These are phyloP conservation scores for Candida pini DNA, from an alignment of 805 yeast species.

Conservation along the genomic window DNA sequence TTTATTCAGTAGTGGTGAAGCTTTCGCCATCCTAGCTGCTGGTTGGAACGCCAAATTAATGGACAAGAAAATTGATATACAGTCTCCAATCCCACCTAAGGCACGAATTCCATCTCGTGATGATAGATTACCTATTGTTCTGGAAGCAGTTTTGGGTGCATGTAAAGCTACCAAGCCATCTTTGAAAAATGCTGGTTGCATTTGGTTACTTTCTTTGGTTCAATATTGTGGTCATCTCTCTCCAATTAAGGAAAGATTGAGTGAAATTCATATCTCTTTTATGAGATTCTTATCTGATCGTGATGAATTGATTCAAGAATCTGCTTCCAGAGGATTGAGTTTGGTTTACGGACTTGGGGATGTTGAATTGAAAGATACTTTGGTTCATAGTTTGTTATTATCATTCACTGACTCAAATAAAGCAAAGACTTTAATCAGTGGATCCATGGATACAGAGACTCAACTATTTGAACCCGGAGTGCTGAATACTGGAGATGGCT, in stretches of 20 bases:
- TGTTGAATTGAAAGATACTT: conserved; percentile 55
- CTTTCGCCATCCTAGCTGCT: conserved; percentile 60
- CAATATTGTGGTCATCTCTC: conserved; percentile 60
- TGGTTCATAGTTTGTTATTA: conserved; percentile 65
- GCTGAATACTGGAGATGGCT: conserved; percentile 74
- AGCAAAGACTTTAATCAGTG: conserved; percentile 45
- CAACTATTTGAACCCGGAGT: conserved; percentile 80
- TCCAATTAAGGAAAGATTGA: conserved; percentile 35
- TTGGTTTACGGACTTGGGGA: conserved; percentile 77
- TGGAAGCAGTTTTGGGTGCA: conserved; percentile 45
- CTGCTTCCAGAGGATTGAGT: conserved; percentile 85
- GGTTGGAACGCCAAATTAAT: conserved; percentile 71
- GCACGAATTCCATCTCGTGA: conserved; percentile 6
- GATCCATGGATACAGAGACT: conserved; percentile 72
- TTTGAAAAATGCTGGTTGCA: conserved; percentile 68
- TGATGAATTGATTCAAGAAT: conserved; percentile 86
- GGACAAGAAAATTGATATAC: conserved; percentile 49
- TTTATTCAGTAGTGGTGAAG: conserved; percentile 79
- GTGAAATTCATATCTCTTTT: conserved; percentile 67
- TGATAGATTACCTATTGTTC: conserved; percentile 26
- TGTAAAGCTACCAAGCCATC: conserved; percentile 67
- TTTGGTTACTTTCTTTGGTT: conserved; percentile 78
- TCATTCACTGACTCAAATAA: conserved; percentile 72
- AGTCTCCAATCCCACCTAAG: conserved; percentile 21
- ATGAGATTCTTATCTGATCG: conserved; percentile 73